These are phyloP conservation scores for Aspergillus olivimuriae DNA, from an alignment of 495 filamentous ascomycete genomes.

Conservation along the genomic window DNA sequence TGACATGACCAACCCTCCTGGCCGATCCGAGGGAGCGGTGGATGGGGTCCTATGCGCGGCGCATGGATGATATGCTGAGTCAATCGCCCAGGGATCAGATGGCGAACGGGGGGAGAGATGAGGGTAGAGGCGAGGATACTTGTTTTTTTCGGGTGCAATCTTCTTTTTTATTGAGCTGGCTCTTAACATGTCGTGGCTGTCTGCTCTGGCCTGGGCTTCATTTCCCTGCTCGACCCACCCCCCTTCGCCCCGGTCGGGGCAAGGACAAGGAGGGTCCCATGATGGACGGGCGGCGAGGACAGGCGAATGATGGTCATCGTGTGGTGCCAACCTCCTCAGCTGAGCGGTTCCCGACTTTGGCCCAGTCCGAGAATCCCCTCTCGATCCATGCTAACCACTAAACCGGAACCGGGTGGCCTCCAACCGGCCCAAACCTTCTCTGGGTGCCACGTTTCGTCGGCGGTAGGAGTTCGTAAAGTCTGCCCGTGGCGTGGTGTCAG, in stretches of 20 bases:
- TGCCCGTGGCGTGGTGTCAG: constrained; percentile 6
- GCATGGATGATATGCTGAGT: neutral
- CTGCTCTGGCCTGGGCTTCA: no score
- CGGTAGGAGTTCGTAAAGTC: constrained; percentile 95
- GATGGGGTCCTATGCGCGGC: neutral
- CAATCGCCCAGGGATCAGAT: neutral
- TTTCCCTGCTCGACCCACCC: neutral
- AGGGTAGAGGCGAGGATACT: neutral
- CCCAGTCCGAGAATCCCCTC: neutral
- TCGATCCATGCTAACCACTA: constrained; percentile 41
- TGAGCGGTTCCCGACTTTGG: neutral
- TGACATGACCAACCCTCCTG: neutral
- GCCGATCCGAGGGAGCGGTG: no score
- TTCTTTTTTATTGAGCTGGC: neutral
- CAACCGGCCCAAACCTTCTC: constrained; percentile 79
- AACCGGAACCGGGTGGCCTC: constrained; percentile 85
- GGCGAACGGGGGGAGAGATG: neutral
- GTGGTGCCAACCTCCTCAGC: neutral
- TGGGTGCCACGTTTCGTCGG: constrained; percentile 86
- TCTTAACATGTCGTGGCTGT: neutral
- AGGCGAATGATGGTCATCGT: neutral
- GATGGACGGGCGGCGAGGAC: neutral
- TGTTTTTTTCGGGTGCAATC: neutral
- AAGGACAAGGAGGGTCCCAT: neutral
- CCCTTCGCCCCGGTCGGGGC: no score